Conservation (phyloP, 2,329 filamentous ascomycete species). For the Penicillium thymicola region DNA sequence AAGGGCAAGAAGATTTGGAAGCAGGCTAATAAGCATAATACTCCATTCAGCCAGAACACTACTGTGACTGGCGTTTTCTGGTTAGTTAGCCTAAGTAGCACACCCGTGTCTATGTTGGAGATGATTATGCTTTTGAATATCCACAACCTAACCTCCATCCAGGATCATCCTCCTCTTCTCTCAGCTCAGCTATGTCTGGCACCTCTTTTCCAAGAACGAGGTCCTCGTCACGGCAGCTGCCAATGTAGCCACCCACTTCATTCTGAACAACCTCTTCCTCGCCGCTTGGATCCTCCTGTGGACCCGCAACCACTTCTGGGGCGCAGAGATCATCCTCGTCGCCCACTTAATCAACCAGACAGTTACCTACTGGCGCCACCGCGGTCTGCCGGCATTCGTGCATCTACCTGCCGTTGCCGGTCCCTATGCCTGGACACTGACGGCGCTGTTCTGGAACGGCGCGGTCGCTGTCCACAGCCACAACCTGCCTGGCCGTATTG, state of each 20-base stretch:
- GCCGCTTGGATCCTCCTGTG: conserved; percentile 82
- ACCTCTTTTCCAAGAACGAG: conserved; percentile 68
- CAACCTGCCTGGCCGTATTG: conserved; percentile 66
- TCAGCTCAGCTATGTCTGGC: conserved; percentile 71
- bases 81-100: conserved; percentile 43
- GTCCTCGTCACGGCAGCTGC: conserved; percentile 66
- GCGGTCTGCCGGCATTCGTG: conserved; percentile 67
- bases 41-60: conserved; percentile 72
- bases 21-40: conserved; percentile 64
- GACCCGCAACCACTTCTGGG: conserved; percentile 69
- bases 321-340: conserved; percentile 71
- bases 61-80: conserved; percentile 69
- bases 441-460: conserved; percentile 85
- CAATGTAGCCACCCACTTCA: conserved; percentile 79
- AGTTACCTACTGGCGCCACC: conserved; percentile 76
- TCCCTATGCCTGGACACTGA: conserved; percentile 81
- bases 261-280: conserved; percentile 78
- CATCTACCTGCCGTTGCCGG: conserved; percentile 72
- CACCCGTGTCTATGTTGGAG: not conserved
- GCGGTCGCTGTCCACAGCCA: conserved; percentile 73
- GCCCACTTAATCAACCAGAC: conserved; percentile 80
- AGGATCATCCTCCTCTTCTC: conserved; percentile 72
- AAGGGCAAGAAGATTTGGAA: conserved; percentile 68
- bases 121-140: not conserved
- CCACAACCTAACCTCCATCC: not conserved